Evolutionary conservation across 2,329 filamentous ascomycete species (phyloP), one percentile per base, ranked within the genome.

Genomic region (Cladosporium sp.): DNA sequence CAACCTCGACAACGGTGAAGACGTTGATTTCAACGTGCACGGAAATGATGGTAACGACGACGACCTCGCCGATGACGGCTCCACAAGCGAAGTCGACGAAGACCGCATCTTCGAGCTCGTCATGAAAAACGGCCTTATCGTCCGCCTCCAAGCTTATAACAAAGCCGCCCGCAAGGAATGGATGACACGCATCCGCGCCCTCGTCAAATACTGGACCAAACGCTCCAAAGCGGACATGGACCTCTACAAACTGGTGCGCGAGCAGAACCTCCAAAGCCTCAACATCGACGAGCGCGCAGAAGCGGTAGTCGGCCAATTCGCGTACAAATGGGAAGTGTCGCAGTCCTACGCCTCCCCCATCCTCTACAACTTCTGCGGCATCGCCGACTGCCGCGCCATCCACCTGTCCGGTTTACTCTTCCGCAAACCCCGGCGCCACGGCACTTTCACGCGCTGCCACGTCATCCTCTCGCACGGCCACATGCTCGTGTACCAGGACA

Each of bases 291-390:
- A 86, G 61, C 79, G 82, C 56, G 73, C 78, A 57, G 83, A 86
- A 65, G 82, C 83, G 1, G 68, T 78, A 38, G 67, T 86, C n/a
- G 83, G 83, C 8, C 82, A 85, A 59, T 85, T 82, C 60, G 82
- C 82, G 0, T 72, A 75, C 56, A 85, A 86, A 59, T 86, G 83
- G 83, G 83, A 86, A 63, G 82, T 86, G 18, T 79, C 74, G 13
- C 77, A 82, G 55, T 79, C 81, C 1, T 77, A 78, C 57, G 80
- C 83, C n/a, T 83, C 78, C 1, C 77, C 83, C 1, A 69, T 79
- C 34, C 67, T 86, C n/a, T 85, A 84, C 70, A 83, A 86, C 63
- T 77, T 86, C 69, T 86, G 83, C 63, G 77, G 79, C n/a, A 76
- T 86, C 18, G 75, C 79, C 9, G 75, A 73, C 32, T 86, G 83